Percentiles rank a stretch among this genome's conserved stretches.
Conservation (phyloP, 1,284 basidiomycete genomes). For the Cryptococcus sp. region DNA sequence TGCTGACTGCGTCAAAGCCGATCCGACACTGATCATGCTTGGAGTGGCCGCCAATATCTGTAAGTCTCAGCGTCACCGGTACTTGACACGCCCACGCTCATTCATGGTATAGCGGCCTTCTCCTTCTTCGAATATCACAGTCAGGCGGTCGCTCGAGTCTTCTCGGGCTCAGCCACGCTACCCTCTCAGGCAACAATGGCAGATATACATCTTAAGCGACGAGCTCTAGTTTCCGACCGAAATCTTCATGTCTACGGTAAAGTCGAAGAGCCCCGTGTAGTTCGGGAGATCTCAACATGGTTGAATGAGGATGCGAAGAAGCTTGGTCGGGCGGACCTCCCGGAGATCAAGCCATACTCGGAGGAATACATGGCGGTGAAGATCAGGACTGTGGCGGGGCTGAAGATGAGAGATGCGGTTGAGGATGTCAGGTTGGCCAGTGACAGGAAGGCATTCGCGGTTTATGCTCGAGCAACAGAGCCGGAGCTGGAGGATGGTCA, state of each 20-base stretch:
- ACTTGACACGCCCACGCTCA: not conserved
- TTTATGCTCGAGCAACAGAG: too few species aligned
- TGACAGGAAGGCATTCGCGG: too few species aligned
- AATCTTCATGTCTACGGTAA: constrained; percentile 16
- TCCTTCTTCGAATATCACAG: constrained; percentile 28
- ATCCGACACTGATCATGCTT: constrained; percentile 55
- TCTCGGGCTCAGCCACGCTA: constrained; percentile 15
- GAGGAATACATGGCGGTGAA: constrained; percentile 3
- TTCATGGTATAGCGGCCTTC: constrained; percentile 11
- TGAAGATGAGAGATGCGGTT: constrained; percentile 1
- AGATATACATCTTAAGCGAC: constrained; percentile 11
- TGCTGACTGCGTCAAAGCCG: constrained; percentile 20
- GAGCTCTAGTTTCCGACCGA: constrained; percentile 4
- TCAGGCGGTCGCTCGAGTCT: constrained; percentile 18
- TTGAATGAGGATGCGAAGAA: constrained; percentile 21
- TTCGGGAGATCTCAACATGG: constrained; percentile 24
- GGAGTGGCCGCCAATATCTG: constrained; percentile 23
- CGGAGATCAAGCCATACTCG: constrained; percentile 10
- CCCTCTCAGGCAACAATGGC: constrained; percentile 3
- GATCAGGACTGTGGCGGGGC: not conserved
- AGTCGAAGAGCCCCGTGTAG: constrained; percentile 17
- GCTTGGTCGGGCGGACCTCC: constrained; percentile 2
- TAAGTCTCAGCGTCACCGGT: not conserved
- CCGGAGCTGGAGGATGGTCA: too few species aligned
- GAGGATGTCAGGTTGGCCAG: not conserved